Conservation (phyloP, 2,329 filamentous ascomycete species). For the Ceratocystis variospora region DNA sequence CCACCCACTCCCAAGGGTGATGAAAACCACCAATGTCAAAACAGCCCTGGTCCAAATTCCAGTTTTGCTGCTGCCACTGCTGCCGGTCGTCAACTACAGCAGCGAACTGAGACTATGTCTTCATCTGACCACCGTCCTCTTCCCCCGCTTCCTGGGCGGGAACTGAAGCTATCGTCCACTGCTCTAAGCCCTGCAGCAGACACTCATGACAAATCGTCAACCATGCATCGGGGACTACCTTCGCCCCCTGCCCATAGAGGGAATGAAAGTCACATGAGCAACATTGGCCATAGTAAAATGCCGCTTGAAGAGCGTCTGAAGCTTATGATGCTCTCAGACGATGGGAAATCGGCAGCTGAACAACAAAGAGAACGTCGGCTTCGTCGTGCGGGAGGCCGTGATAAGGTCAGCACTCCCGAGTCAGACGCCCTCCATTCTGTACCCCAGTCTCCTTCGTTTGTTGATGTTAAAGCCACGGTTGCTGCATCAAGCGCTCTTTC, state of each 20-base stretch:
- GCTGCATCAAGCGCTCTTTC: slow-evolving; percentile 4
- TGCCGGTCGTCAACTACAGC: slow-evolving; percentile 40
- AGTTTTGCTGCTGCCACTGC: slow-evolving; percentile 28
- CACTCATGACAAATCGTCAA: slow-evolving; percentile 54
- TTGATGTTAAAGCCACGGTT: slow-evolving; percentile 11
- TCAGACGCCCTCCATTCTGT: slow-evolving; percentile 13
- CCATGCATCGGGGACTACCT: slow-evolving; percentile 54
- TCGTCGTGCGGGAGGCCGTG: slow-evolving; percentile 44
- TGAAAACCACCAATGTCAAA: slow-evolving; percentile 49
- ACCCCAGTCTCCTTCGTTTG: slow-evolving; percentile 5
- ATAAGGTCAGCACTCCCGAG: slow-evolving; percentile 25
- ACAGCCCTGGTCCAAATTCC: slow-evolving; percentile 51
- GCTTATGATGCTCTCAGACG: slow-evolving; percentile 75
- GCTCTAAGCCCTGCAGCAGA: slow-evolving; percentile 23
- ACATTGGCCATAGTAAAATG: slow-evolving; percentile 60
- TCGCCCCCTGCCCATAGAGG: slow-evolving; percentile 60
- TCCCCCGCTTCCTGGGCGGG: slow-evolving; percentile 62
- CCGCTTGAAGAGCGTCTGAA: slow-evolving; percentile 73
- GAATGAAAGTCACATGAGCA: slow-evolving; percentile 53
- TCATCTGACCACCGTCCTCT: slow-evolving; percentile 73
- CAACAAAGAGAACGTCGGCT: slow-evolving; percentile 56
- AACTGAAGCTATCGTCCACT: slow-evolving; percentile 22
- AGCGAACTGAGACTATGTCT: slow-evolving; percentile 56
- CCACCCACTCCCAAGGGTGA: slow-evolving; percentile 26
- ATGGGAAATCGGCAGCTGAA: slow-evolving; percentile 48